These are phyloP conservation scores for Glycine soja DNA, from an alignment of 306 rosid genomes.

Conservation along the genomic window DNA sequence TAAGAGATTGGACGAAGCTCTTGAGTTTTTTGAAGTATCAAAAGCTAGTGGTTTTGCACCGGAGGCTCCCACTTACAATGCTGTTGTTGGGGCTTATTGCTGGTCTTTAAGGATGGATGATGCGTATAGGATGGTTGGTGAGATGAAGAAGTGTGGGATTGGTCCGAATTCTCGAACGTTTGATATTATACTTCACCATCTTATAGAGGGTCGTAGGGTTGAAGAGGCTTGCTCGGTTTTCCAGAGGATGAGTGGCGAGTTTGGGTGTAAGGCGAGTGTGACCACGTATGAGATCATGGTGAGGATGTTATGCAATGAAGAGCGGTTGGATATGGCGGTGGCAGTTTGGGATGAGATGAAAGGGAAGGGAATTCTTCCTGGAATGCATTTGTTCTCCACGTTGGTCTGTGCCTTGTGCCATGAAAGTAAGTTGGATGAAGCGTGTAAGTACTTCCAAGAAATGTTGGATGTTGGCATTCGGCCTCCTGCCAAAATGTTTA, in stretches of 20 bases:
- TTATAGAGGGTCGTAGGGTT: slow-evolving; percentile 62
- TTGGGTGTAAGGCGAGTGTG: slow-evolving; percentile 67
- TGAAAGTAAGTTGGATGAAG: slow-evolving; percentile 71
- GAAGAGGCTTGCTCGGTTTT: slow-evolving; percentile 72
- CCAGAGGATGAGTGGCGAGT: slow-evolving; percentile 65
- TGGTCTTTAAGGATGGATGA: slow-evolving; percentile 64
- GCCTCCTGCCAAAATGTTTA: slow-evolving; percentile 72
- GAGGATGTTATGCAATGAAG: slow-evolving; percentile 85
- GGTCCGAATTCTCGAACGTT: slow-evolving; percentile 84
- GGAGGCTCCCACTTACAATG: slow-evolving; percentile 79
- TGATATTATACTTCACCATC: slow-evolving; percentile 75
- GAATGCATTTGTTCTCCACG: slow-evolving; percentile 82
- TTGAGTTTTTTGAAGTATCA: slow-evolving; percentile 61
- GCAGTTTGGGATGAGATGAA: slow-evolving; percentile 79
- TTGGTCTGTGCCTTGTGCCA: slow-evolving; percentile 65
- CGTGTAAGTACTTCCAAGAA: slow-evolving; percentile 78
- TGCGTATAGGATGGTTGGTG: slow-evolving; percentile 62
- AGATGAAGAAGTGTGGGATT: slow-evolving; percentile 66
- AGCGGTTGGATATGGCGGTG: slow-evolving; percentile 65
- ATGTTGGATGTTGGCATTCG: slow-evolving; percentile 83
- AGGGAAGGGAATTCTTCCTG: slow-evolving; percentile 72
- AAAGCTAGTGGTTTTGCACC: slow-evolving; percentile 65
- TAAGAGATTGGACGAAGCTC: slow-evolving; percentile 78
- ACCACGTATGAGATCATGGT: slow-evolving; percentile 76
- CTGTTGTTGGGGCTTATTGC: slow-evolving; percentile 89